Evolutionary conservation across 2,329 filamentous ascomycete genomes (phyloP), one percentile per base, ranked within the genome.

Genomic region (Alternaria metachromatica): DNA sequence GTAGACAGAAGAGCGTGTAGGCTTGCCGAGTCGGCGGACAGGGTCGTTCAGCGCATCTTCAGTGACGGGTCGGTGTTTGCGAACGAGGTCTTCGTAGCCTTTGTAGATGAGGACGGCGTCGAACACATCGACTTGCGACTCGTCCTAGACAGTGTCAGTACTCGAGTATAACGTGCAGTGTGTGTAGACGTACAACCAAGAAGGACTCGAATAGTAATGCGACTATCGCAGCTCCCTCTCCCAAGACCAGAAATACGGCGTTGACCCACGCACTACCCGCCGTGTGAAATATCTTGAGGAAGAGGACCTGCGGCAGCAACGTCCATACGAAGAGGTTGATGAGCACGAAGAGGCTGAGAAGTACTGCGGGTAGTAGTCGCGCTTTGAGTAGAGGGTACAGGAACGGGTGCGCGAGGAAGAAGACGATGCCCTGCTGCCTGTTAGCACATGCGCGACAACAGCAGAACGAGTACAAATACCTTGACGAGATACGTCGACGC

Each of bases 231-330:
- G 87, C 86, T 10, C 87, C 87, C 77, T 90, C 87, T 10, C 86
- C 88, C 3, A 99, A 85, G 0, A 97, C 92, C 50, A 98, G 84
- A 66, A 98, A 90, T 0, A 92, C 89, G 3, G 92, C 94, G 72
- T 93, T 97, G 61, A 97, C 82, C 92, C 93, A 97, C n/a, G 96
- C 96, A 28, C 90, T 90, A 63, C 89, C 81, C 25, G 71, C 87
- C 21, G 92, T 92, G 73, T 98, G 94, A 78, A 97, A 98, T 70
- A 98, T 88, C 15, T 92, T 90, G 21, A 99, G 87, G 73, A 99
- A 92, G 2, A 92, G 92, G 60, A 93, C 93, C 77, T 98, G 93
- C 0, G 95, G 95, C 3, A 97, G 82, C 72, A 97, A 98, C 1
- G 93, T 86, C 80, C 96, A 96, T 12, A 93, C 85, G 80, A 98